Conservation (phyloP, 1,284 basidiomycete species). For the Cutaneotrichosporon sp. region DNA sequence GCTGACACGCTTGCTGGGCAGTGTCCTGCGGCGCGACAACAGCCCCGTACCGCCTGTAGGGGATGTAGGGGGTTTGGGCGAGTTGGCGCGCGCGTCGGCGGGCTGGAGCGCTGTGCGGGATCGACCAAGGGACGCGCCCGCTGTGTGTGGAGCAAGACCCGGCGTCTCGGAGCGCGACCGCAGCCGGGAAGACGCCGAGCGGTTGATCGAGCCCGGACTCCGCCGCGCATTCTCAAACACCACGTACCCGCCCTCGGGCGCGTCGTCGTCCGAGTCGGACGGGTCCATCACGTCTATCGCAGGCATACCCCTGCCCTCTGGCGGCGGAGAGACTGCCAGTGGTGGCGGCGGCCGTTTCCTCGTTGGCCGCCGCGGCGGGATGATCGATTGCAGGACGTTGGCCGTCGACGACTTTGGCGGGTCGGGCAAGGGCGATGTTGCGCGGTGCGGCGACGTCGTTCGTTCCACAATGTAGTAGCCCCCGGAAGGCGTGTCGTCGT, state of each 20-base stretch:
- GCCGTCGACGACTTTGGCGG: neutral
- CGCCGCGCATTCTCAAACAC: constrained; percentile 14
- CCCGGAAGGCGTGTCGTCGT: constrained; percentile 43
- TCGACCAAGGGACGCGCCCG: neutral
- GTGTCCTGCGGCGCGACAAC: constrained; percentile 11
- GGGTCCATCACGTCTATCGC: constrained; percentile 33
- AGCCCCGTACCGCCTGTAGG: constrained; percentile 7
- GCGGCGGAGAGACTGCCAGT: neutral
- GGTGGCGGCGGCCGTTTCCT: neutral
- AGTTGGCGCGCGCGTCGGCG: constrained; percentile 9
- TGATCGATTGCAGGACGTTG: constrained; percentile 7
- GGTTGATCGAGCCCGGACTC: neutral
- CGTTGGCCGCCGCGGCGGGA: constrained; percentile 4
- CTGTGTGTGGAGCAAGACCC: neutral
- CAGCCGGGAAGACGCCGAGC: too few species aligned
- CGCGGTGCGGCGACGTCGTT: neutral
- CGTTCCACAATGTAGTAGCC: constrained; percentile 44
- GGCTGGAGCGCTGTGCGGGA: constrained; percentile 7
- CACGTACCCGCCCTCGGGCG: constrained; percentile 39
- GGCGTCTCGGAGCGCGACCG: neutral
- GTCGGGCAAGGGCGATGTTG: neutral
- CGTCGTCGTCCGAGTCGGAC: constrained; percentile 48
- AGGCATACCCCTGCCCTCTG: neutral
- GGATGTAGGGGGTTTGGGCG: constrained; percentile 7
- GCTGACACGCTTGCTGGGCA: constrained; percentile 15